phyloP scores from a whole-genome alignment of 352 stramenopile genomes.

The Phytophthora crassamura region DNA sequence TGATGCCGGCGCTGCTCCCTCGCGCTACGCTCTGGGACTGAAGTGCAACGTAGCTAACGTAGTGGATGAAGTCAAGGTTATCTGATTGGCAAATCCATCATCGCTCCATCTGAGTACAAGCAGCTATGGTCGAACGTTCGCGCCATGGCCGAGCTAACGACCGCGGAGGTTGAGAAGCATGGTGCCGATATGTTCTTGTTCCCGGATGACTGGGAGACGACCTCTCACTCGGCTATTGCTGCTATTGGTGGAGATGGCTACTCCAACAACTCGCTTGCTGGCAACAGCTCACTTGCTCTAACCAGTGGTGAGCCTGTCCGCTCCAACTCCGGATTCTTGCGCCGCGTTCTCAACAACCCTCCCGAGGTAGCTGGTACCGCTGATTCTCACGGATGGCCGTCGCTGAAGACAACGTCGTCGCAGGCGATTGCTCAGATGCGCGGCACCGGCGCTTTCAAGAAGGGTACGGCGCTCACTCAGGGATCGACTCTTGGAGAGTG shows the following conservation, averaged over 20 bases:
- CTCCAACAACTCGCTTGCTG: too few species aligned
- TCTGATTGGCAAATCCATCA: background rate
- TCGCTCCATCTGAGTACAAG: background rate
- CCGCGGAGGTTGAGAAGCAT: background rate
- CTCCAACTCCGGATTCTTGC: too few species aligned
- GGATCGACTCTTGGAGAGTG: background rate
- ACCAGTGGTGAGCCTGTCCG: too few species aligned
- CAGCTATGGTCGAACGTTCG: background rate
- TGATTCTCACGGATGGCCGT: background rate
- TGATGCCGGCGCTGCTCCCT: background rate
- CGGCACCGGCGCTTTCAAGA: background rate
- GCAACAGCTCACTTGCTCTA: too few species aligned
- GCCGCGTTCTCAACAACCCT: background rate
- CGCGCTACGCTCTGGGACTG: background rate
- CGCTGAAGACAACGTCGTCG: background rate
- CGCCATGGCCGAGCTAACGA: background rate
- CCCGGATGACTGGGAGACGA: background rate
- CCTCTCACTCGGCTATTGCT: too few species aligned
- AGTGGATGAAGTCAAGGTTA: background rate
- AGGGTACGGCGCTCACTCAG: too few species aligned
- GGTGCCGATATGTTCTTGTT: background rate
- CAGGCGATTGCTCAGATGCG: slow-evolving; percentile 1
- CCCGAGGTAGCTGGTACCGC: background rate
- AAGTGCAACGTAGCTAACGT: background rate
- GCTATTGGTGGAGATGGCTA: too few species aligned